These are phyloP conservation scores for Pythium vanterpoolii DNA, from an alignment of 352 stramenopile genomes.

Conservation along the genomic window DNA sequence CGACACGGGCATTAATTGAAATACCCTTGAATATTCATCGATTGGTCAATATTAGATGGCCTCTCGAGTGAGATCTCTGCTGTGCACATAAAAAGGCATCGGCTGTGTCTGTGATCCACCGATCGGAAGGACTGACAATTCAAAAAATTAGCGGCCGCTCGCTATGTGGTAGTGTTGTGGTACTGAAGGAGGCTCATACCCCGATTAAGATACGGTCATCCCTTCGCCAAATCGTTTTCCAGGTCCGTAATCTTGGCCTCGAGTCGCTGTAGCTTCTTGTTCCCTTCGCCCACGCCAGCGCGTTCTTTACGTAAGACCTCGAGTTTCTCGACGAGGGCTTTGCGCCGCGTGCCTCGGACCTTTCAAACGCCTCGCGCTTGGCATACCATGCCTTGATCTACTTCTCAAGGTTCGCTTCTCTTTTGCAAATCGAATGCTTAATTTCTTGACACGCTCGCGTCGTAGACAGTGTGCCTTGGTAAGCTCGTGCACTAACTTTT, in stretches of 20 bases:
- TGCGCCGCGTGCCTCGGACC: conserved; percentile 7
- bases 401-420: conserved; percentile 22
- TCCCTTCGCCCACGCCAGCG: conserved; percentile 22
- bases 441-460: conserved; percentile 39
- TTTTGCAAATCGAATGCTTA: conserved; percentile 34
- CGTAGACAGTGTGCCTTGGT: conserved; percentile 29
- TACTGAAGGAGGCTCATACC: no score
- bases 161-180: no score
- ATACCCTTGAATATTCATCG: no score
- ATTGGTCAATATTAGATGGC: no score
- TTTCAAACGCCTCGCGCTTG: conserved; percentile 40
- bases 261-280: conserved; percentile 21
- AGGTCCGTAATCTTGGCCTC: conserved; percentile 35
- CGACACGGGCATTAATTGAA: no score
- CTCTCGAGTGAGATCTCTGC: no score
- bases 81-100: no score
- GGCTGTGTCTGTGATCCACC: no score
- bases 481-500: conserved; percentile 30
- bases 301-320: conserved; percentile 11
- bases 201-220: no score
- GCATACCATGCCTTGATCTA: conserved; percentile 30
- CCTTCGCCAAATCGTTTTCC: conserved; percentile 28
- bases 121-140: no score
- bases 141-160: no score
- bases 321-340: conserved; percentile 10